These are phyloP conservation scores for Boletus fagicola DNA, from an alignment of 768 basidiomycete species.

Conservation along the genomic window DNA sequence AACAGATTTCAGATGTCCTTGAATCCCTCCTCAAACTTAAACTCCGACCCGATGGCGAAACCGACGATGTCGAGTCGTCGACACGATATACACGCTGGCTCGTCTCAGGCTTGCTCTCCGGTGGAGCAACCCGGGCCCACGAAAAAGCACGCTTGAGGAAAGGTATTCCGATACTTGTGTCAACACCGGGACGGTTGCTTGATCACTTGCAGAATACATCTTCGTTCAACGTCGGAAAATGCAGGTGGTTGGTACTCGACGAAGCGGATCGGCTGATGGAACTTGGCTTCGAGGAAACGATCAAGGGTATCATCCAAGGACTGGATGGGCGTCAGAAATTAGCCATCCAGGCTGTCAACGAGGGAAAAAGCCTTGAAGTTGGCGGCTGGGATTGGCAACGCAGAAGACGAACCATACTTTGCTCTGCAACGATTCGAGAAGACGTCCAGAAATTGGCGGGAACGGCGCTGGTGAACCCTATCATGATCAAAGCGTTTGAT, in stretches of 20 bases:
- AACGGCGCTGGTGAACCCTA: slow-evolving; percentile 69
- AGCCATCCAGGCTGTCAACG: slow-evolving; percentile 62
- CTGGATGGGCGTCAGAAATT: slow-evolving; percentile 80
- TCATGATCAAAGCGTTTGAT: slow-evolving; percentile 78
- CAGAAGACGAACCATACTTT: slow-evolving; percentile 81
- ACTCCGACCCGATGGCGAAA: slow-evolving; percentile 56
- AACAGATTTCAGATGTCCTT: slow-evolving; percentile 95
- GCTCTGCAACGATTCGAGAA: slow-evolving; percentile 95
- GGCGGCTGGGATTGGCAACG: slow-evolving; percentile 85
- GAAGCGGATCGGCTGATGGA: slow-evolving; percentile 99
- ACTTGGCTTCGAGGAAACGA: slow-evolving; percentile 94
- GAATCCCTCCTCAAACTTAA: slow-evolving; percentile 77
- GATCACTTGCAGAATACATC: slow-evolving; percentile 97
- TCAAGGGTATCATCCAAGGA: slow-evolving; percentile 83
- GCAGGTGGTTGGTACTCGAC: slow-evolving; percentile 93
- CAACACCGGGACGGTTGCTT: slow-evolving; percentile 91
- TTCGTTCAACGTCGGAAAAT: slow-evolving; percentile 89
- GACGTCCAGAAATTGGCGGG: slow-evolving; percentile 94
- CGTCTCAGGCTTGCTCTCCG: slow-evolving; percentile 88
- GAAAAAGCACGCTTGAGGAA: slow-evolving; percentile 95
- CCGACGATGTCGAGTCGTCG: slow-evolving; percentile 44
- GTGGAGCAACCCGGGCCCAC: slow-evolving; percentile 91
- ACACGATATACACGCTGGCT: slow-evolving; percentile 80
- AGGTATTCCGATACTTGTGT: slow-evolving; percentile 91
- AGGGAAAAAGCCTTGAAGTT: slow-evolving; percentile 67